Base-by-base conservation (phyloP, 371 early-diverging fungal genomes). In the Basidiobolus heterosporus region DNA sequence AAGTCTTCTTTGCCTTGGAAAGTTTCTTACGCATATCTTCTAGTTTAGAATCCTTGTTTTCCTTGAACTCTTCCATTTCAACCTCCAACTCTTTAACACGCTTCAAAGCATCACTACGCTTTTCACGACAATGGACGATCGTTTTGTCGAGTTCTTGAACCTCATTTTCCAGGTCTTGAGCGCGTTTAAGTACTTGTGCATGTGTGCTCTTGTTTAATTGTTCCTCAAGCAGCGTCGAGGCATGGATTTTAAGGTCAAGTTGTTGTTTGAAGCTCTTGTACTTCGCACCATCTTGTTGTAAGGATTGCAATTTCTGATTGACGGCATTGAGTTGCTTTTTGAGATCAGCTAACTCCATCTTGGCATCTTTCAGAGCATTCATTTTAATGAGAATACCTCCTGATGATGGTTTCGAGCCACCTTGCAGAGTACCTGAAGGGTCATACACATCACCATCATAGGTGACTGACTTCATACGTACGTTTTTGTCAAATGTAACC, bases 391-490 rank as follows among this genome's bases (percentile, higher is more conserved):
- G 70, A 16, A 87, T 65, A n/a, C 88, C 90, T 0, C 75, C 62
- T 1, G 81, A 77, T 15, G 63, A 59, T 2, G 88, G 77, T 50
- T 74, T 76, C 18, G 94, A 84, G 3, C 99, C 99, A 49, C 99
- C 99, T 8, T 92, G 88, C 17, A 99, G 66, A 0, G 92, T 90
- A 36, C 99, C 99, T 30, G 81, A 77, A 1, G 98, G 98, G 55
- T 99, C 98, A 66, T 99, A 99, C 3, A 96, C 74, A 64, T 97
- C 98, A 22, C 99, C 99, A 43, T 98, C 98, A 0, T 86, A 51
- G 0, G 99, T 98, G 4, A 99, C 93, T 14, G 92, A 90, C 47
- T 84, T 84, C 43, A 78, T 59, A 13, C 74, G 70, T 24, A 98
- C 73, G 11, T 64, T 55, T 39, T 75, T 72, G 62, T 92, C 72